Base-by-base conservation (phyloP, 306 rosid genomes). In the Pyrus bretschneideri region DNA sequence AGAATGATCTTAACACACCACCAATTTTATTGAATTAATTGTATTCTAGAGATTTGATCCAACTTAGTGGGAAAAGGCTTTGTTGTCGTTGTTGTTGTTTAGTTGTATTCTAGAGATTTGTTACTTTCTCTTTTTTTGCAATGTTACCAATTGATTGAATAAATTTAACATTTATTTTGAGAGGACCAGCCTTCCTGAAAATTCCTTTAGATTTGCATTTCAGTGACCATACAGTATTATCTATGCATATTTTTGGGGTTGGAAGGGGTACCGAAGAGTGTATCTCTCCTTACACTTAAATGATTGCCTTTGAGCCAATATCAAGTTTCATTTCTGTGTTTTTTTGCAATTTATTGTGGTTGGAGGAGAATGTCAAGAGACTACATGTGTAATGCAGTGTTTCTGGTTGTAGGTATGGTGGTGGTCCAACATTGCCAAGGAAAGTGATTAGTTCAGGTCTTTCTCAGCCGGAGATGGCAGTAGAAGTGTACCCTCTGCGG, bases 401-500 rank as follows among this genome's bases (percentile, higher is more conserved):
- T 74, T 77, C 40, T 76, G 71, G 4, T 52, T 70, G n/a, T 76
- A 94, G 98, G 98, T 95, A 95, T 75, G 96, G 98, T 18, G 98
- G 98, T 64, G 98, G 98, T 72, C 98, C 98, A 64, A 83, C 88
- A 69, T 80, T 95, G 83, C 86, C 88, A 9, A 85, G 98, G 85
- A 95, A 91, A 80, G 96, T 87, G 74, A 92, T 95, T 64, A 82
- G 91, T 81, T 88, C 96, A 51, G 97, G 98, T 66, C 95, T 89
- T 76, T 95, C 98, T 9, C 97, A 89, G 62, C 83, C 92, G 46
- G 98, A 92, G 79, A 84, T 92, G 86, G 70, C 98, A 3, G 98
- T 95, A 49, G 98, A 95, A 91, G 98, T 95, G 76, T 92, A 92
- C 82, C 96, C 98, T 79, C 81, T 95, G 78, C 95, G 97, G 30